Percentiles rank a stretch among this genome's conserved stretches.
Evolutionary conservation across 345 rosid species (phyloP).

Genomic region (Brassica incana): DNA sequence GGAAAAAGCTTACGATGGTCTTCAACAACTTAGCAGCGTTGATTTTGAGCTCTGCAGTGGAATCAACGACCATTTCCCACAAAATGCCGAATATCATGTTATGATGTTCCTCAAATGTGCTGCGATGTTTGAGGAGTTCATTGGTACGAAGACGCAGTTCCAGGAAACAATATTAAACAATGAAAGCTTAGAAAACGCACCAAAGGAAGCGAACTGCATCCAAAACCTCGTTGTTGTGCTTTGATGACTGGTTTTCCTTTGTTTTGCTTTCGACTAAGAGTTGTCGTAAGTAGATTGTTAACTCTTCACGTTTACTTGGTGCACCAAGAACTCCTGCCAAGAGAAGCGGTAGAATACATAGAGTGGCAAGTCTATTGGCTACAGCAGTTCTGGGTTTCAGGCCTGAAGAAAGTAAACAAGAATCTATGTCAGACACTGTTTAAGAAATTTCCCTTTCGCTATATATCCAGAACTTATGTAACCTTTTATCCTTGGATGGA

Average conservation of each 20-base stretch:
- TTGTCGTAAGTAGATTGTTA: slow-evolving; percentile 74
- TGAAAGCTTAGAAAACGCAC: slow-evolving; percentile 43
- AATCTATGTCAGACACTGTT: slow-evolving; percentile 24
- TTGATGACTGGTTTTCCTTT: slow-evolving; percentile 59
- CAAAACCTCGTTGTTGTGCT: slow-evolving; percentile 55
- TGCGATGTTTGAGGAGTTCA: slow-evolving; percentile 44
- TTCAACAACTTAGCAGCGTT: slow-evolving; percentile 75
- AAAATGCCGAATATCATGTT: slow-evolving; percentile 72
- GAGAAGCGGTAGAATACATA: slow-evolving; percentile 84
- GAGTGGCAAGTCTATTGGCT: slow-evolving; percentile 69
- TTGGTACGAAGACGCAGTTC: slow-evolving; percentile 27
- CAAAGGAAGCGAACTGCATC: slow-evolving; percentile 94
- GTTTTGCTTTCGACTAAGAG: slow-evolving; percentile 59
- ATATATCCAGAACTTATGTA: slow-evolving; percentile 25
- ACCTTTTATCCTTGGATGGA: slow-evolving; percentile 73
- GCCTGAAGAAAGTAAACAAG: slow-evolving; percentile 51
- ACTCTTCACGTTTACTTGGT: slow-evolving; percentile 64
- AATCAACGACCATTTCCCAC: slow-evolving; percentile 98
- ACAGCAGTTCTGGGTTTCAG: slow-evolving; percentile 80
- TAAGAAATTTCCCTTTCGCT: slow-evolving; percentile 5
- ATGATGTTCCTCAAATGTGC: slow-evolving; percentile 84
- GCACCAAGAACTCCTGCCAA: slow-evolving; percentile 94
- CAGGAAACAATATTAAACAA: slow-evolving; percentile 16
- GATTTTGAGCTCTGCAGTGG: slow-evolving; percentile 72
- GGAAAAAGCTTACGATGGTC: slow-evolving; percentile 64